Percentiles rank a stretch among this genome's conserved stretches.
phyloP scores from a whole-genome alignment of 176 grass and related monocot species.

The Oryza rufipogon region DNA sequence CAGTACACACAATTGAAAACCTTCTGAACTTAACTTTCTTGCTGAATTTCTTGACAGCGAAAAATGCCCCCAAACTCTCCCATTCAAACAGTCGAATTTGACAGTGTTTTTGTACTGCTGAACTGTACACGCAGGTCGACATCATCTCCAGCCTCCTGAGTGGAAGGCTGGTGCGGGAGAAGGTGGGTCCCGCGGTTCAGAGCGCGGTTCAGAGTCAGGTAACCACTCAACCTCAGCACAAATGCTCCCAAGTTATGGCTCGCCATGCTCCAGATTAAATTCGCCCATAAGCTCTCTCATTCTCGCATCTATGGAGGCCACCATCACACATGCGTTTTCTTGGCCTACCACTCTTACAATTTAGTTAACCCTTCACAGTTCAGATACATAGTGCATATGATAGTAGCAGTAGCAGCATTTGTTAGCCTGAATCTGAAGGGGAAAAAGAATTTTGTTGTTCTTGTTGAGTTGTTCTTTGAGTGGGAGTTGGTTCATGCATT shows the following conservation, averaged over 20 bases:
- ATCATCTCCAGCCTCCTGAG: constrained; percentile 77
- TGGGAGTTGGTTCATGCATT: constrained; percentile 7
- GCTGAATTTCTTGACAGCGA: not conserved
- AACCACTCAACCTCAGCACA: constrained; percentile 26
- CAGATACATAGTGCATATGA: not conserved
- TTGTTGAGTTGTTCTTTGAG: not conserved
- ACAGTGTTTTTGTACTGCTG: not conserved
- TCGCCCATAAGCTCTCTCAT: not conserved
- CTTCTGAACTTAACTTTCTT: not conserved
- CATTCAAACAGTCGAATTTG: not conserved
- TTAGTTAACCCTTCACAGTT: not conserved
- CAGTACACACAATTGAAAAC: not conserved
- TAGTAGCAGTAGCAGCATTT: not conserved
- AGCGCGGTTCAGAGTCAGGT: constrained; percentile 89
- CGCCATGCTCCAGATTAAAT: not conserved
- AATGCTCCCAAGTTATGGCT: constrained; percentile 11
- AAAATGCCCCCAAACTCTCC: no score
- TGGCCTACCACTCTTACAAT: not conserved
- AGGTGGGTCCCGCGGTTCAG: constrained; percentile 69
- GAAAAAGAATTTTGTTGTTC: not conserved
- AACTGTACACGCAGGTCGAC: constrained; percentile 59
- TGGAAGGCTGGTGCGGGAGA: constrained; percentile 78
- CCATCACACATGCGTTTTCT: not conserved
- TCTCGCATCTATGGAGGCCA: not conserved
- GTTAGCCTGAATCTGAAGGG: not conserved